Conservation (phyloP, 306 rosid species). For the Dicorynia guianensis region DNA sequence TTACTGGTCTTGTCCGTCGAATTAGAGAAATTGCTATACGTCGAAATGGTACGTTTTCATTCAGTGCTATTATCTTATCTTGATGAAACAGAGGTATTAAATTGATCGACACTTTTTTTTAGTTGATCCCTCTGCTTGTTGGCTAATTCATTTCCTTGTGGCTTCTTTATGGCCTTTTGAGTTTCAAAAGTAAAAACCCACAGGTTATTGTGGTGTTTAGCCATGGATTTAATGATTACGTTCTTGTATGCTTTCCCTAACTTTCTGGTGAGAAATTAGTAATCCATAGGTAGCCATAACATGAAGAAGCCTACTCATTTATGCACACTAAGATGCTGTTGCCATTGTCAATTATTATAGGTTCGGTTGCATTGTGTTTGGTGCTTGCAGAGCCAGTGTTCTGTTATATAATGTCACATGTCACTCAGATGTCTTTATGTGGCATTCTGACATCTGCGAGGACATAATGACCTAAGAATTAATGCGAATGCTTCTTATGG, state of each 20-base stretch:
- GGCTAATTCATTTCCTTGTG: not conserved
- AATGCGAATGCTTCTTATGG: not conserved
- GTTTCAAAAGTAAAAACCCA: not conserved
- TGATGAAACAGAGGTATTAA: not conserved
- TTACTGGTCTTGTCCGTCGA: constrained; percentile 79
- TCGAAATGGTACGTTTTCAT: constrained; percentile 57
- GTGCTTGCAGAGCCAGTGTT: too few species aligned
- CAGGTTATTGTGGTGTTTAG: too few species aligned
- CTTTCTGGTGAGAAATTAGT: too few species aligned
- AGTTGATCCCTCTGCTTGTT: not conserved
- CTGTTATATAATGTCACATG: too few species aligned
- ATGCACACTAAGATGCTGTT: too few species aligned
- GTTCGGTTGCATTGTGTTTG: too few species aligned
- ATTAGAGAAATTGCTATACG: constrained; percentile 84
- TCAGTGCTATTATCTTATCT: not conserved
- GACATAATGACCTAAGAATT: not conserved
- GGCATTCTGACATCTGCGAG: constrained; percentile 10
- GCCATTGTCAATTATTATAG: too few species aligned
- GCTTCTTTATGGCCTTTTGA: not conserved
- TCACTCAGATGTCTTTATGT: too few species aligned
- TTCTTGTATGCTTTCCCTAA: too few species aligned
- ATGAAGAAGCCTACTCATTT: too few species aligned
- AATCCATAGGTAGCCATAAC: too few species aligned
- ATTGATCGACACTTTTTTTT: not conserved
- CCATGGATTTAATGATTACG: too few species aligned